Conservation (phyloP, 2,329 filamentous ascomycete species). For the Tolypocladium tundrense region DNA sequence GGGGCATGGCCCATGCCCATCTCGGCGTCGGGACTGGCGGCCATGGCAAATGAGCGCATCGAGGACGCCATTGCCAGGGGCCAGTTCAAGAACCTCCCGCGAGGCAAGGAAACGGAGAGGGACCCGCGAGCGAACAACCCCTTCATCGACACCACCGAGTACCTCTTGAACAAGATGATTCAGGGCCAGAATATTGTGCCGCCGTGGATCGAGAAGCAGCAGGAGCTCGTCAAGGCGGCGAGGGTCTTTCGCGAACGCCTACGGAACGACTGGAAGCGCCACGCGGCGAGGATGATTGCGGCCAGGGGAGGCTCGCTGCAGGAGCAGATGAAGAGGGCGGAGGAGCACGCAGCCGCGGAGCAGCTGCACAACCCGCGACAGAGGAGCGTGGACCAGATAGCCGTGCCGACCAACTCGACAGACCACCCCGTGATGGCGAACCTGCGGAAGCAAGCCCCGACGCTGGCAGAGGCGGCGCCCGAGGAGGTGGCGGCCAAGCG, state of each 20-base stretch:
- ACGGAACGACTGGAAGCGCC: conserved; percentile 72
- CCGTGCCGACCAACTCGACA: conserved; percentile 34
- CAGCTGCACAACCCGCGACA: conserved; percentile 48
- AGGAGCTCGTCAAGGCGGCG: conserved; percentile 65
- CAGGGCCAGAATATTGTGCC: conserved; percentile 91
- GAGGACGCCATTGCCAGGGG: conserved; percentile 89
- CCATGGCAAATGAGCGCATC: conserved; percentile 81
- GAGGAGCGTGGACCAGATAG: conserved; percentile 29
- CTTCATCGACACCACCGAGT: conserved; percentile 92
- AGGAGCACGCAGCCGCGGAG: conserved; percentile 69
- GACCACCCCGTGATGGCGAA: conserved; percentile 35
- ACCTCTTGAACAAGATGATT: conserved; percentile 98
- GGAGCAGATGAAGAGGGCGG: conserved; percentile 61
- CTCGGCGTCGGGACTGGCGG: conserved; percentile 66
- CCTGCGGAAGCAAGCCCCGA: conserved; percentile 19
- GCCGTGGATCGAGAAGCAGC: conserved; percentile 98
- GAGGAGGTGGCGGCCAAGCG: not conserved
- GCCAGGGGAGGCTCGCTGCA: conserved; percentile 66
- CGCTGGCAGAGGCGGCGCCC: conserved; percentile 5
- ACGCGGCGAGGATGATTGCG: conserved; percentile 69
- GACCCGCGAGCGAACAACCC: conserved; percentile 76
- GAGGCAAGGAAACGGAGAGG: conserved; percentile 70
- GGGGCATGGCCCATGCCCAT: conserved; percentile 63
- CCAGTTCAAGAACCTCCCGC: conserved; percentile 73
- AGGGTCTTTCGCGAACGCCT: conserved; percentile 64